Percentiles rank a stretch among this genome's conserved stretches.
Conservation (phyloP, 768 basidiomycete species). For the Auricularia cornea region DNA sequence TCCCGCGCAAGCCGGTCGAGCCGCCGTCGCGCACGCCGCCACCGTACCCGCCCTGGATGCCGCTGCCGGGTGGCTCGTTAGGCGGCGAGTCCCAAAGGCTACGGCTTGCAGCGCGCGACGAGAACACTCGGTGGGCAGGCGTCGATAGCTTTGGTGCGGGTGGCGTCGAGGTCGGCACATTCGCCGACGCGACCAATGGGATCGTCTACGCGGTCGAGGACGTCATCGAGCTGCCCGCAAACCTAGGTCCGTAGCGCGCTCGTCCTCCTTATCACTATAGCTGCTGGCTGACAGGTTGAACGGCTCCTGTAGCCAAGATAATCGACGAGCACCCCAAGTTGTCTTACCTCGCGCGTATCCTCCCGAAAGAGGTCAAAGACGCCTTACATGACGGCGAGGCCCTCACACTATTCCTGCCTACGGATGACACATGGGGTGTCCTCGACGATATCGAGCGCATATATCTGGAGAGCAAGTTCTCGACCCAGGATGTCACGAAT, state of each 20-base stretch:
- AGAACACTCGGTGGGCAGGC: slow-evolving; percentile 44
- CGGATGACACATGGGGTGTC: slow-evolving; percentile 73
- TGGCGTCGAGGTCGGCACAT: slow-evolving; percentile 48
- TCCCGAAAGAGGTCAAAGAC: slow-evolving; percentile 48
- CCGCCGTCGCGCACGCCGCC: slow-evolving; percentile 61
- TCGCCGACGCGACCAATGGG: slow-evolving; percentile 60
- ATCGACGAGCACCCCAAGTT: slow-evolving; percentile 50
- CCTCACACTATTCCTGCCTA: slow-evolving; percentile 84
- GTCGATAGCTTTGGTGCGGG: slow-evolving; percentile 74
- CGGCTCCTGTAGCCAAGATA: slow-evolving; percentile 41
- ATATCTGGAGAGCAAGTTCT: slow-evolving; percentile 85
- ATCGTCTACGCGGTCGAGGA: slow-evolving; percentile 63
- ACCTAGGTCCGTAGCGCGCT: slow-evolving; percentile 48
- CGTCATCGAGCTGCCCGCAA: slow-evolving; percentile 66
- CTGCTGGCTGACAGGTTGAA: too few relatives aligned
- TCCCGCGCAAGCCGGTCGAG: slow-evolving; percentile 50
- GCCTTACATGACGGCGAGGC: slow-evolving; percentile 59
- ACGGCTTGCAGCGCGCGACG: slow-evolving; percentile 44
- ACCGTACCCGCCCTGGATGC: slow-evolving; percentile 79
- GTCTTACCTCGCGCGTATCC: slow-evolving; percentile 66
- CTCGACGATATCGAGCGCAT: slow-evolving; percentile 70
- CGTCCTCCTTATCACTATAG: not conserved
- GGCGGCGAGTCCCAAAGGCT: slow-evolving; percentile 77
- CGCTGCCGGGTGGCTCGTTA: slow-evolving; percentile 71
- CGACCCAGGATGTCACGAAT: slow-evolving; percentile 65